phyloP scores from a whole-genome alignment of 192 early-diverging fungal species.

The Gaertneriomyces sp. region DNA sequence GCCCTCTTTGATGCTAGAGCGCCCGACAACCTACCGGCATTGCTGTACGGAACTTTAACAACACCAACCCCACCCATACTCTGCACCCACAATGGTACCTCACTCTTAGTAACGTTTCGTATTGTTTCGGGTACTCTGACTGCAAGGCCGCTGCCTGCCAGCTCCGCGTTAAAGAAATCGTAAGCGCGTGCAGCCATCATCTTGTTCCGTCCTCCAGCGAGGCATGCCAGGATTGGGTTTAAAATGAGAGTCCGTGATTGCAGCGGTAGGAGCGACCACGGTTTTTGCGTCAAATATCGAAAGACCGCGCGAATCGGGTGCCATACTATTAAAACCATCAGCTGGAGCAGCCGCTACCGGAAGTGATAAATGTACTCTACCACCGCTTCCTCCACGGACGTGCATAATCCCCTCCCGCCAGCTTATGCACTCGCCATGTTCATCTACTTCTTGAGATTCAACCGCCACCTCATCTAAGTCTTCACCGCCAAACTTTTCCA shows the following conservation, averaged over 20 bases:
- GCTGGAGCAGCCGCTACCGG: too few relatives aligned
- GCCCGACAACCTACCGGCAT: constrained; percentile 55
- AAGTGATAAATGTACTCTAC: too few relatives aligned
- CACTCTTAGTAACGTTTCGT: constrained; percentile 74
- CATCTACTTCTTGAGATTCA: too few relatives aligned
- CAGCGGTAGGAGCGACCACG: constrained; percentile 81
- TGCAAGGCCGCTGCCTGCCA: constrained; percentile 62
- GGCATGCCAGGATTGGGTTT: constrained; percentile 77
- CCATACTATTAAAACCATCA: constrained; percentile 50
- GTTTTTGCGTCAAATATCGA: constrained; percentile 84
- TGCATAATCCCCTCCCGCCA: constrained; percentile 74
- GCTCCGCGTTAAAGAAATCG: constrained; percentile 79
- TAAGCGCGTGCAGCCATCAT: constrained; percentile 86
- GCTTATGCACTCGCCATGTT: too few relatives aligned
- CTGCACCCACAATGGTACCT: constrained; percentile 77
- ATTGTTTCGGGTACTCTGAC: constrained; percentile 81
- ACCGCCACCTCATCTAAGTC: too few relatives aligned
- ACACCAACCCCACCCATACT: constrained; percentile 85
- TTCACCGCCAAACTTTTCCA: too few relatives aligned
- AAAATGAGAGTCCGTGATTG: constrained; percentile 71
- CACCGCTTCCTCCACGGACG: constrained; percentile 52
- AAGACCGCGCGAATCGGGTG: constrained; percentile 84
- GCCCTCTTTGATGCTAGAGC: background rate
- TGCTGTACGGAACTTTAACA: constrained; percentile 81
- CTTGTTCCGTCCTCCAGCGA: constrained; percentile 87